Conservation (phyloP, 2,329 filamentous ascomycete species). For the Capronia coronata region DNA sequence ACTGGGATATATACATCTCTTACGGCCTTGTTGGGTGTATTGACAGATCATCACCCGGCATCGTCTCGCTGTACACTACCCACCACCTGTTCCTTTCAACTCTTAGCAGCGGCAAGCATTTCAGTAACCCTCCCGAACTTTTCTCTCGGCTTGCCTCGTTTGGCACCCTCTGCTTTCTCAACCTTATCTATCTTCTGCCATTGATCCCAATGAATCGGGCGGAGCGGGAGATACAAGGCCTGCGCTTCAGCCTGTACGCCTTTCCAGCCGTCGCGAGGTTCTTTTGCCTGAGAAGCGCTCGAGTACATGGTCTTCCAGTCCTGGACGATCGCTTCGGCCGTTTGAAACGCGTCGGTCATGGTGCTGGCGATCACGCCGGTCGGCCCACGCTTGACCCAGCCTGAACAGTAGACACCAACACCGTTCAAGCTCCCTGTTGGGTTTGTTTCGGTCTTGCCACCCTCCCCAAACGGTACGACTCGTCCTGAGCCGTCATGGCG, state of each 20-base stretch:
- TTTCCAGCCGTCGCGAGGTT: conserved; percentile 61
- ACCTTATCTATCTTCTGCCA: conserved; percentile 80
- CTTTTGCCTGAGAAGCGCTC: conserved; percentile 10
- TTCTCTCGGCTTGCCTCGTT: conserved; percentile 69
- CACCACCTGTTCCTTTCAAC: neutral
- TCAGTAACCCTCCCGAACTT: conserved; percentile 53
- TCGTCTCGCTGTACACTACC: too few species aligned
- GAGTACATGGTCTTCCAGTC: conserved; percentile 54
- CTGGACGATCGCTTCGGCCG: conserved; percentile 72
- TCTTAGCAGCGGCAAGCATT: conserved; percentile 44
- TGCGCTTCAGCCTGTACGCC: conserved; percentile 59
- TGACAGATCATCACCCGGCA: too few species aligned
- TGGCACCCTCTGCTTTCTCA: conserved; percentile 61
- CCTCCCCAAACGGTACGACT: conserved; percentile 43
- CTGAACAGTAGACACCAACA: conserved; percentile 78
- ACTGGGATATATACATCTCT: too few species aligned
- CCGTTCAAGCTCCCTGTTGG: too few species aligned
- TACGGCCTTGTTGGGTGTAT: too few species aligned
- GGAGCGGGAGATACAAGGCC: conserved; percentile 44
- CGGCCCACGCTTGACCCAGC: conserved; percentile 92
- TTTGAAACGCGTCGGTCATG: conserved; percentile 89
- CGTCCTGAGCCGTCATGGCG: conserved; percentile 76
- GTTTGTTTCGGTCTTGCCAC: conserved; percentile 12
- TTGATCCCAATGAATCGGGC: conserved; percentile 70
- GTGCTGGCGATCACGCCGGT: conserved; percentile 94